A percentile compares a stretch with the other conserved stretches of the same genome.
Conservation (phyloP, 768 basidiomycete species). For the Lentinus brumalis region DNA sequence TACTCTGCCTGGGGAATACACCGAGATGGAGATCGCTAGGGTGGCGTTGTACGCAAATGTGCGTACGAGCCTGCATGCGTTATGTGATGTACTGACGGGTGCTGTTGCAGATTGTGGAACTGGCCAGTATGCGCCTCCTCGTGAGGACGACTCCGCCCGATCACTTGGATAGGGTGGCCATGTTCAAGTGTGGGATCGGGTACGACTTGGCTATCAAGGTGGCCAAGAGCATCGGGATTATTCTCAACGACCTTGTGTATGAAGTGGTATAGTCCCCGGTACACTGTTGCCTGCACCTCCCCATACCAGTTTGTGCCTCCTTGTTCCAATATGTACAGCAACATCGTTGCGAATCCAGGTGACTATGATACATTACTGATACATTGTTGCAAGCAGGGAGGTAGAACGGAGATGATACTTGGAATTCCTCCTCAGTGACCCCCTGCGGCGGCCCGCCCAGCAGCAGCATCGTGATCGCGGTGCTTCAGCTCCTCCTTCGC, state of each 20-base stretch:
- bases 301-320: neutral
- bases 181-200: conserved; percentile 74
- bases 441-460: conserved; percentile 11
- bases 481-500: conserved; percentile 37
- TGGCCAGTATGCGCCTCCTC: conserved; percentile 65
- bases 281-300: neutral
- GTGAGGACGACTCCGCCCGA: conserved; percentile 63
- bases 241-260: conserved; percentile 69
- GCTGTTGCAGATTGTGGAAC: conserved; percentile 57
- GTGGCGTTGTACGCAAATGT: conserved; percentile 63
- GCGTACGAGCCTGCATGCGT: conserved; percentile 23
- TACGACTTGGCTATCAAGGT: conserved; percentile 56
- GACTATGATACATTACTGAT: neutral
- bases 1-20: conserved; percentile 65
- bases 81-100: neutral
- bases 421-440: neutral
- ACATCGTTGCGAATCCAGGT: too few relatives aligned
- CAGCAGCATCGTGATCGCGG: conserved; percentile 31
- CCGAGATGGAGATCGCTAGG: conserved; percentile 71
- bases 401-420: neutral
- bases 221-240: conserved; percentile 61
- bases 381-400: neutral
- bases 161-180: conserved; percentile 66
- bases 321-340: too few relatives aligned
- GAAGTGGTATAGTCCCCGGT: conserved; percentile 35